phyloP scores from a whole-genome alignment of 495 filamentous ascomycete species.

The Xylaria scruposa region DNA sequence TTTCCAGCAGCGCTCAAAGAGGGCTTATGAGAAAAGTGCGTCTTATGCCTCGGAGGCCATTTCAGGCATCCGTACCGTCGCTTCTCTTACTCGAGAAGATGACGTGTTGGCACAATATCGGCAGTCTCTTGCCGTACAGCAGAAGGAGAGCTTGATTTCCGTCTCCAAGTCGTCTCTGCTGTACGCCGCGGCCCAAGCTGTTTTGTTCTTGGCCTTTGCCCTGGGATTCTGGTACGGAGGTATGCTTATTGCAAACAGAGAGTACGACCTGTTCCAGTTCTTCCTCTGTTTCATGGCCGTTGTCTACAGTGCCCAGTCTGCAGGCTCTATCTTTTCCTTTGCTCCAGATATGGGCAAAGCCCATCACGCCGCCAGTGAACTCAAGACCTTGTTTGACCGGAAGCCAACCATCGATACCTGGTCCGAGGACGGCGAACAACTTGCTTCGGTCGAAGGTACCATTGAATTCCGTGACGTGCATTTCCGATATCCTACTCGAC shows the following conservation, averaged over 20 bases:
- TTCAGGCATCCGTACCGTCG: slow-evolving; percentile 89
- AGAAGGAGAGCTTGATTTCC: slow-evolving; percentile 65
- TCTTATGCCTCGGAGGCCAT: slow-evolving; percentile 91
- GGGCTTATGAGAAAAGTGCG: slow-evolving; percentile 75
- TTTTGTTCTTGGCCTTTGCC: slow-evolving; percentile 80
- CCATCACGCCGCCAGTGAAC: slow-evolving; percentile 75
- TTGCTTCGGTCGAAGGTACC: slow-evolving; percentile 67
- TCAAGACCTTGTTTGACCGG: slow-evolving; percentile 81
- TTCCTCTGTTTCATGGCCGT: slow-evolving; percentile 81
- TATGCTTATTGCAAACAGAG: slow-evolving; percentile 68
- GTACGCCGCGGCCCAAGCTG: slow-evolving; percentile 79
- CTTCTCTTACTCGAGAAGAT: slow-evolving; percentile 81
- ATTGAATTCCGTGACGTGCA: slow-evolving; percentile 81
- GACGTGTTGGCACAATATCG: slow-evolving; percentile 82
- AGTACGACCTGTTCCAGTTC: slow-evolving; percentile 76
- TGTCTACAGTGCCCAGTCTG: slow-evolving; percentile 83
- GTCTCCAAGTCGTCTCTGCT: slow-evolving; percentile 71
- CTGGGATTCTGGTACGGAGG: slow-evolving; percentile 94
- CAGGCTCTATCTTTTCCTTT: slow-evolving; percentile 87
- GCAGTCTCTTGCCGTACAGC: slow-evolving; percentile 67
- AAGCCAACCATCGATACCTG: slow-evolving; percentile 81
- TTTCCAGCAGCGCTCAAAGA: slow-evolving; percentile 74
- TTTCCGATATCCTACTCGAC: slow-evolving; percentile 81
- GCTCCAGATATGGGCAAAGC: slow-evolving; percentile 90
- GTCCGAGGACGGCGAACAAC: slow-evolving; percentile 70